Evolutionary conservation across 2,329 filamentous ascomycete genomes (phyloP), one percentile per base, ranked within the genome.

Genomic region (Hymenoscyphus linearis): DNA sequence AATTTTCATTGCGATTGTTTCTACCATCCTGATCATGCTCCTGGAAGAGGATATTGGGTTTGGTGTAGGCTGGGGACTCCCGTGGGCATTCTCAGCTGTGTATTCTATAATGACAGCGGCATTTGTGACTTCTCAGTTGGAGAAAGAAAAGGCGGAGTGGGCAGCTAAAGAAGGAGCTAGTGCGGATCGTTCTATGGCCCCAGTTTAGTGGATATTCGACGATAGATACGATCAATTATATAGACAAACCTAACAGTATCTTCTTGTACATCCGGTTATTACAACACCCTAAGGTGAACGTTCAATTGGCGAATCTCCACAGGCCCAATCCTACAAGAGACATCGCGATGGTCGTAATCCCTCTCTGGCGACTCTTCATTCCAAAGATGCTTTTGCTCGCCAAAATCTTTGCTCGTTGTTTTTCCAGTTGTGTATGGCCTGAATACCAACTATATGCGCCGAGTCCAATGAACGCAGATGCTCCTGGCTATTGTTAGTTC

Each of bases 391-490:
- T 88, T 54, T 84, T 83, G 76, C 87, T 89, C 71, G 83, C 79
- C 62, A 91, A 75, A 64, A 93, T 90, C 62, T 77, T 75, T n/a
- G 80, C 78, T 63, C 82, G 80, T 72, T 90, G 87, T 68, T 81
- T 79, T 68, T 85, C 81, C 34, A 95, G 82, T 74, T 93, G 89
- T 57, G 79, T 78, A 74, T 86, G 88, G 61, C 90, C 90, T 2
- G 88, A 89, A 64, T 85, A 79, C 76, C 92, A 93, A 74, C 86
- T 92, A 76, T 93, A 95, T 1, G 81, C 85, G 3, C 86, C 90
- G 16, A 93, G 83, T 1, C 88, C 88, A 60, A 91, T 78, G 65
- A 95, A 91, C 0, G 89, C 88, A 44, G 85, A 82, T 70, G 88
- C 87, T 52, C 90, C 90, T 93, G 68, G 55, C 13, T 25, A 40